Evolutionary conservation across 176 grass and related monocot species (phyloP).

Genomic region (Carex kokanica): DNA sequence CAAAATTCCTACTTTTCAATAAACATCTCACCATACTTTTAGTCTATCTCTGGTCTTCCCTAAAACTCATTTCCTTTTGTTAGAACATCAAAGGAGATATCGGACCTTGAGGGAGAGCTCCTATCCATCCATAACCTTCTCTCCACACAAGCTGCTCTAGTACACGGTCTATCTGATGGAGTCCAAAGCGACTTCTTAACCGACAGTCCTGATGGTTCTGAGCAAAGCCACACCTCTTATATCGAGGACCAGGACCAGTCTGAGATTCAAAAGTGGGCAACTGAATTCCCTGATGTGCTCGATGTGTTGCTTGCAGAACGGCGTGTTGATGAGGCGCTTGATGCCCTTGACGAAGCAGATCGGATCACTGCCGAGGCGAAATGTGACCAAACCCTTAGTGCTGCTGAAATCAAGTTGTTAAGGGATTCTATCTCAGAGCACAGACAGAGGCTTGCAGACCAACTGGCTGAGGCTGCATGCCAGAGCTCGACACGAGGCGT

Average conservation of each 20-base stretch:
- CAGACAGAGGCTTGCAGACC: slow-evolving; percentile 78
- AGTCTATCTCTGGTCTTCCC: neutral
- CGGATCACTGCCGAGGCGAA: slow-evolving; percentile 45
- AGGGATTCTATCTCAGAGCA: slow-evolving; percentile 54
- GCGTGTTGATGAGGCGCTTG: slow-evolving; percentile 87
- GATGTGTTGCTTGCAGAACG: slow-evolving; percentile 86
- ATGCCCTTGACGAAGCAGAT: slow-evolving; percentile 85
- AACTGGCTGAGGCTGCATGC: slow-evolving; percentile 89
- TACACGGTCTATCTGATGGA: slow-evolving; percentile 81
- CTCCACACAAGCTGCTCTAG: slow-evolving; percentile 66
- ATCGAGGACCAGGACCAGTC: slow-evolving; percentile 73
- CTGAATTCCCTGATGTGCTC: slow-evolving; percentile 86
- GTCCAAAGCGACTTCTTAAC: slow-evolving; percentile 72
- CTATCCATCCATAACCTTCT: slow-evolving; percentile 86
- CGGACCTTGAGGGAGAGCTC: slow-evolving; percentile 91
- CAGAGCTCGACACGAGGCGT: slow-evolving; percentile 84
- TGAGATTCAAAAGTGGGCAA: slow-evolving; percentile 83
- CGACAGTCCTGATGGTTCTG: slow-evolving; percentile 42
- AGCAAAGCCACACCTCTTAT: slow-evolving; percentile 45
- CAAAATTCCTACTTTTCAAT: neutral
- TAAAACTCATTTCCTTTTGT: slow-evolving; percentile 22
- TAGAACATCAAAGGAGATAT: slow-evolving; percentile 98
- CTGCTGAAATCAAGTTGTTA: slow-evolving; percentile 46
- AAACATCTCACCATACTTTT: neutral
- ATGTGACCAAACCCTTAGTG: slow-evolving; percentile 43